These are phyloP conservation scores for Ophiobolus disseminans DNA, from an alignment of 2,329 filamentous ascomycete species.

Conservation along the genomic window DNA sequence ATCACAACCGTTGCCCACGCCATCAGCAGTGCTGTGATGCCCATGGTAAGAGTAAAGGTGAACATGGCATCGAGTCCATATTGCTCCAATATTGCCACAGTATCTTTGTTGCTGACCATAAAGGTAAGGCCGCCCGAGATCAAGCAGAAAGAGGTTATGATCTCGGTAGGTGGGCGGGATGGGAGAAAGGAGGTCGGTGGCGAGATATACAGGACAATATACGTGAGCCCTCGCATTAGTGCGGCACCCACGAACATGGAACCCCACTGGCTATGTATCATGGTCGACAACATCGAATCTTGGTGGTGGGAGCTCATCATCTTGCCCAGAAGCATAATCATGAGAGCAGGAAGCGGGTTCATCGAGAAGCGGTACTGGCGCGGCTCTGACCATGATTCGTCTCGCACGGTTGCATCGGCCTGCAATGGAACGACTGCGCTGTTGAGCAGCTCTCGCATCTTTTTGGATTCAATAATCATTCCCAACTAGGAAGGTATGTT, in stretches of 20 bases:
- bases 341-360: constrained; percentile 86
- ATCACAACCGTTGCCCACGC: constrained; percentile 80
- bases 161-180: constrained; percentile 85
- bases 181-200: constrained; percentile 82
- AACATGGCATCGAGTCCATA: constrained; percentile 90
- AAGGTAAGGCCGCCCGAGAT: constrained; percentile 89
- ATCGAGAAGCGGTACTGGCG: constrained; percentile 75
- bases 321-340: constrained; percentile 85
- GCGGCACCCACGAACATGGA: constrained; percentile 82
- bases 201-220: constrained; percentile 78
- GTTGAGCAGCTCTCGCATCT: constrained; percentile 71
- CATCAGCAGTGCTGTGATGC: constrained; percentile 82
- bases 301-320: constrained; percentile 98
- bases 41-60: constrained; percentile 87
- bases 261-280: constrained; percentile 96
- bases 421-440: constrained; percentile 53
- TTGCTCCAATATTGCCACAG: constrained; percentile 76
- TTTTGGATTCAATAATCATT: constrained; percentile 78
- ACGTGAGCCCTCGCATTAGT: constrained; percentile 78
- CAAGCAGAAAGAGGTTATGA: constrained; percentile 85
- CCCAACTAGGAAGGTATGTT: constrained; percentile 60
- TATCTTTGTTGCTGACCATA: constrained; percentile 85
- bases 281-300: constrained; percentile 79
- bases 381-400: constrained; percentile 64
- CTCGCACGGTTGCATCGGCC: constrained; percentile 31